phyloP scores from a whole-genome alignment of 441 rosid species.

The Croton laevigatus region DNA sequence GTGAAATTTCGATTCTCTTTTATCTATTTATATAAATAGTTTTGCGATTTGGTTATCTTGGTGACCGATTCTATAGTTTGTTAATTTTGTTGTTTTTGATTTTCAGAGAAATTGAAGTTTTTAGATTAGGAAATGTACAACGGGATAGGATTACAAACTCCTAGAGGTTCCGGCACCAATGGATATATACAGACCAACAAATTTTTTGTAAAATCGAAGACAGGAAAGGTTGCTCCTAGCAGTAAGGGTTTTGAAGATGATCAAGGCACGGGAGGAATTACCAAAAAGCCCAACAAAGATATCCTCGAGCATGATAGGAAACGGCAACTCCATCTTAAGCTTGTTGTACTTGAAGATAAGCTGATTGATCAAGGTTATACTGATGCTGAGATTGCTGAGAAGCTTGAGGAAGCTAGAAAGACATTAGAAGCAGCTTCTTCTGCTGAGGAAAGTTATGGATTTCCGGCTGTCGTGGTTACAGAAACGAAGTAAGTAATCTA shows the following conservation, averaged over 20 bases:
- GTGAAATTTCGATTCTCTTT: too few relatives aligned
- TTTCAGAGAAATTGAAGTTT: too few relatives aligned
- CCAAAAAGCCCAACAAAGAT: constrained; percentile 74
- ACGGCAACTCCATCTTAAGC: constrained; percentile 86
- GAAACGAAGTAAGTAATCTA: constrained; percentile 32
- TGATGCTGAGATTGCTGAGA: constrained; percentile 73
- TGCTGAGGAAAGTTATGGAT: constrained; percentile 38
- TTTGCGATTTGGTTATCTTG: too few relatives aligned
- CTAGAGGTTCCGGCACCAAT: constrained; percentile 94
- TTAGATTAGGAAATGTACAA: constrained; percentile 31
- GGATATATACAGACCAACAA: constrained; percentile 87
- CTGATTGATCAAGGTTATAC: constrained; percentile 74
- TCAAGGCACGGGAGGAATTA: constrained; percentile 79
- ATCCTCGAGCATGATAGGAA: constrained; percentile 90
- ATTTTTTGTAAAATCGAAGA: constrained; percentile 70
- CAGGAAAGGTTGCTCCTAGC: constrained; percentile 53
- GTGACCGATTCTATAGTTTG: too few relatives aligned
- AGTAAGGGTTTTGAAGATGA: constrained; percentile 63
- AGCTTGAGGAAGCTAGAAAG: constrained; percentile 66
- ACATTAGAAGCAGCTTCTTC: constrained; percentile 59
- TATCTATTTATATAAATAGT: too few relatives aligned
- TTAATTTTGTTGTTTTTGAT: too few relatives aligned
- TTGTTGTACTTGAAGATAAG: constrained; percentile 75
- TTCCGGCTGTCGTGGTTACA: constrained; percentile 22
- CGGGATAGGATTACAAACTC: constrained; percentile 88